Percentiles rank a stretch among this genome's conserved stretches.
Evolutionary conservation across 2,329 filamentous ascomycete species (phyloP).

Genomic region (Boeremia exigua): DNA sequence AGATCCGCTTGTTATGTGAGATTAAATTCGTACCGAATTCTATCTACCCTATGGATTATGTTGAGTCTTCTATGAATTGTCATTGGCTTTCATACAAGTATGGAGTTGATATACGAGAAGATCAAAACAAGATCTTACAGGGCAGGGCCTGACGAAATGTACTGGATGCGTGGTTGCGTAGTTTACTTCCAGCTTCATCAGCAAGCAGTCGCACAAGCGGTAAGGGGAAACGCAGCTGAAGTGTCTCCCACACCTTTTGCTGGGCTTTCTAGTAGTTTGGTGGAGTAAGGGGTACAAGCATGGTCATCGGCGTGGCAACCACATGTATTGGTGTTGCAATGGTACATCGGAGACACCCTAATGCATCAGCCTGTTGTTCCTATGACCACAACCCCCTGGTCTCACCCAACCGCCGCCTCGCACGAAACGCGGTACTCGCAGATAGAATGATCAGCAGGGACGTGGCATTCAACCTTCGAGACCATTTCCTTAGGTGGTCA

Average conservation of each 20-base stretch:
- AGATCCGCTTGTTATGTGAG: too few relatives aligned
- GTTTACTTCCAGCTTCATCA: conserved; percentile 2
- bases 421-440: neutral
- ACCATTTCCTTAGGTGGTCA: conserved; percentile 7
- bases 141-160: neutral
- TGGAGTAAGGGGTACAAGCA: conserved; percentile 1
- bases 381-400: neutral
- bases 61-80: too few relatives aligned
- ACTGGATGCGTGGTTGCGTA: neutral
- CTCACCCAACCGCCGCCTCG: neutral
- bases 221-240: conserved; percentile 2
- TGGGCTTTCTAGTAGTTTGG: neutral
- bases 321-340: conserved; percentile 12
- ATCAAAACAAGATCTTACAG: too few relatives aligned
- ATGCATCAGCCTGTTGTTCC: conserved; percentile 6
- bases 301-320: conserved; percentile 10
- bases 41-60: too few relatives aligned
- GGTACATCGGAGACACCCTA: neutral
- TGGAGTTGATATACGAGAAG: too few relatives aligned
- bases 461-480: neutral
- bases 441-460: neutral
- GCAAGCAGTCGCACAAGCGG: conserved; percentile 4
- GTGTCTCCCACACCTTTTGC: neutral
- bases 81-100: too few relatives aligned
- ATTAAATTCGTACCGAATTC: too few relatives aligned